Conservation (phyloP, 2,329 filamentous ascomycete species). For the Colletotrichum tanaceti region DNA sequence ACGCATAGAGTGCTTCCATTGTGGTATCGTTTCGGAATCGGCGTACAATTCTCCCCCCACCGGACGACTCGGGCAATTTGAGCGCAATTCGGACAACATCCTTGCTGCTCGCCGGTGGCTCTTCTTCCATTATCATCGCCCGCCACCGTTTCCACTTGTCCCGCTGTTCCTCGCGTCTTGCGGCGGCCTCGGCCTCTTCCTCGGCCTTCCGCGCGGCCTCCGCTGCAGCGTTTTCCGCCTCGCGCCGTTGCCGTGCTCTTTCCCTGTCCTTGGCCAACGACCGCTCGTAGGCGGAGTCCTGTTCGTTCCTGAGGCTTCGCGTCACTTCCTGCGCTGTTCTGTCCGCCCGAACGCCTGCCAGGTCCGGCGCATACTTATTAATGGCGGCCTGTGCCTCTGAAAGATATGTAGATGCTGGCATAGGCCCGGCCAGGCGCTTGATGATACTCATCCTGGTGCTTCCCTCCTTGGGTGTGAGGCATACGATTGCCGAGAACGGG, state of each 20-base stretch:
- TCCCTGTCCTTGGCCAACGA: constrained; percentile 90
- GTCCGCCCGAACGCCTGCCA: constrained; percentile 80
- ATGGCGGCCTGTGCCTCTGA: constrained; percentile 80
- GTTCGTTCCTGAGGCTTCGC: constrained; percentile 84
- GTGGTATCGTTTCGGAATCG: constrained; percentile 76
- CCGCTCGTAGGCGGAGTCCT: constrained; percentile 93
- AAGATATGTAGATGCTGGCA: constrained; percentile 76
- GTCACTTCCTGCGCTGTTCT: constrained; percentile 83
- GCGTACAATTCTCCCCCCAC: constrained; percentile 80
- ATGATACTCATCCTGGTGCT: constrained; percentile 92
- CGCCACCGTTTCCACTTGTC: constrained; percentile 87
- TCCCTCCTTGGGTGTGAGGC: constrained; percentile 86
- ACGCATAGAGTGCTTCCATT: constrained; percentile 93
- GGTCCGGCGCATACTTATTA: constrained; percentile 78
- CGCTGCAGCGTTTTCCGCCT: constrained; percentile 78
- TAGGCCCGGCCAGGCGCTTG: constrained; percentile 79
- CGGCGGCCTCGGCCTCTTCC: constrained; percentile 72
- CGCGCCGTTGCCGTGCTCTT: constrained; percentile 78
- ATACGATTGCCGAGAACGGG: constrained; percentile 87
- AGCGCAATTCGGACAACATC: constrained; percentile 78
- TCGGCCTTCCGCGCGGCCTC: constrained; percentile 73
- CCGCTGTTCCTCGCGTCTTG: constrained; percentile 56
- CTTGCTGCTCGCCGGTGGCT: constrained; percentile 72
- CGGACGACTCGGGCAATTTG: constrained; percentile 69
- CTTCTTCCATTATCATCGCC: constrained; percentile 71